Conservation (phyloP, 225 moss, liverwort and hornwort genomes). For the Physcomitrellopsis africana region DNA sequence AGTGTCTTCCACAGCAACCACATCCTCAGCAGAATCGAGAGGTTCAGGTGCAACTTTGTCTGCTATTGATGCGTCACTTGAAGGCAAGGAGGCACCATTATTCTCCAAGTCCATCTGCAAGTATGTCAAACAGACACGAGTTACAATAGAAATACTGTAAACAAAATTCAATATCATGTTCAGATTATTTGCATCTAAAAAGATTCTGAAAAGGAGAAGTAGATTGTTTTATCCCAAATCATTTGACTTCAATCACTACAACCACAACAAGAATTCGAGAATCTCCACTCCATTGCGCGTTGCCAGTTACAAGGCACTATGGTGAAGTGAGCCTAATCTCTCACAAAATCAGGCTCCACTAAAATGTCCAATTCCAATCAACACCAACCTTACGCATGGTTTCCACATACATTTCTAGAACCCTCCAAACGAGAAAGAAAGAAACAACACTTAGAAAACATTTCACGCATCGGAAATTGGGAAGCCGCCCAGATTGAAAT, state of each 20-base stretch:
- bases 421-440: background rate
- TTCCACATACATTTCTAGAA: too few relatives aligned
- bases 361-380: background rate
- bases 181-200: slow-evolving; percentile 12
- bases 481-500: too few relatives aligned
- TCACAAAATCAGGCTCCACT: background rate
- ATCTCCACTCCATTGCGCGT: too few relatives aligned
- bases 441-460: background rate
- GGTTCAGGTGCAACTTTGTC: slow-evolving; percentile 61
- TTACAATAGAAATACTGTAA: background rate
- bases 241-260: background rate
- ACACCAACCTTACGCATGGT: background rate
- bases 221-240: background rate
- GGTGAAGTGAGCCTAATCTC: too few relatives aligned
- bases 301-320: too few relatives aligned
- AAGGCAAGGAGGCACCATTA: slow-evolving; percentile 32
- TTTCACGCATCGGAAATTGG: too few relatives aligned
- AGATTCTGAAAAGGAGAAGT: background rate
- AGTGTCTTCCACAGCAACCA: slow-evolving; percentile 41
- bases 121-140: background rate
- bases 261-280: too few relatives aligned
- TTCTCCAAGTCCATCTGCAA: slow-evolving; percentile 35
- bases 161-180: background rate
- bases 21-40: slow-evolving; percentile 34
- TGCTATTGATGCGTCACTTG: slow-evolving; percentile 46